A percentile compares a stretch with the other conserved stretches of the same genome.
phyloP scores from a whole-genome alignment of 2,329 filamentous ascomycete genomes.

The Mycocentrospora acerina region DNA sequence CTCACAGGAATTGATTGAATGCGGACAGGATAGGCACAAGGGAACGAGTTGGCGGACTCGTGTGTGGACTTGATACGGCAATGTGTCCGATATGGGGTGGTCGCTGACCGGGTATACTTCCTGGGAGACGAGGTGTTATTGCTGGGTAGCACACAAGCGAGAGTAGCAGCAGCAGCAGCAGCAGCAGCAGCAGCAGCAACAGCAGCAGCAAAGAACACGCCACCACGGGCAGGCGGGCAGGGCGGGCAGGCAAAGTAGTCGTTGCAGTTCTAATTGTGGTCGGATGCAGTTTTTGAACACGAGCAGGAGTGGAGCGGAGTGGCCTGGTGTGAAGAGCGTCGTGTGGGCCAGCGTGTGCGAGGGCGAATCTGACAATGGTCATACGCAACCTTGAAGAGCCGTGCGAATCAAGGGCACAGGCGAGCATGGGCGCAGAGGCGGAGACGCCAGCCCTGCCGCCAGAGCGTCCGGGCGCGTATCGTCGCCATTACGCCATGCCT shows the following conservation, averaged over 20 bases:
- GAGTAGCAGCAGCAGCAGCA: too few species aligned
- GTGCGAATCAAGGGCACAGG: conserved; percentile 41
- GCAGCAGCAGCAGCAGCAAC: too few species aligned
- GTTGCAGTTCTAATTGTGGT: too few species aligned
- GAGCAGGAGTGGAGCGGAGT: too few species aligned
- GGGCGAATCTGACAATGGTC: conserved; percentile 10
- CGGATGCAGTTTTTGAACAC: too few species aligned
- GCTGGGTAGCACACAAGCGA: conserved; percentile 17
- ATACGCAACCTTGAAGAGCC: conserved; percentile 21
- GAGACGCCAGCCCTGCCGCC: conserved; percentile 36
- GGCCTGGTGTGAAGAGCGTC: too few species aligned
- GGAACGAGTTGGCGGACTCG: conserved; percentile 14
- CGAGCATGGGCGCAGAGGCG: conserved; percentile 15
- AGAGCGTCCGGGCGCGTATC: conserved; percentile 30
- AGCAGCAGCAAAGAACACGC: too few species aligned
- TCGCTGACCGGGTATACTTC: conserved; percentile 3
- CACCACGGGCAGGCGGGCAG: too few species aligned
- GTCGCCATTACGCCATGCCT: conserved; percentile 36
- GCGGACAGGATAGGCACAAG: conserved; percentile 23
- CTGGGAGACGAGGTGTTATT: conserved; percentile 17
- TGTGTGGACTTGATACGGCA: conserved; percentile 24
- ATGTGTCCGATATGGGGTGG: conserved; percentile 24
- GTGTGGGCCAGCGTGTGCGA: conserved; percentile 24
- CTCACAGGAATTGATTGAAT: conserved; percentile 35
- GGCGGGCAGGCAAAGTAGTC: too few species aligned